These are phyloP conservation scores for Eremochloa ophiuroides DNA, from an alignment of 176 grass and related monocot genomes.

Conservation along the genomic window DNA sequence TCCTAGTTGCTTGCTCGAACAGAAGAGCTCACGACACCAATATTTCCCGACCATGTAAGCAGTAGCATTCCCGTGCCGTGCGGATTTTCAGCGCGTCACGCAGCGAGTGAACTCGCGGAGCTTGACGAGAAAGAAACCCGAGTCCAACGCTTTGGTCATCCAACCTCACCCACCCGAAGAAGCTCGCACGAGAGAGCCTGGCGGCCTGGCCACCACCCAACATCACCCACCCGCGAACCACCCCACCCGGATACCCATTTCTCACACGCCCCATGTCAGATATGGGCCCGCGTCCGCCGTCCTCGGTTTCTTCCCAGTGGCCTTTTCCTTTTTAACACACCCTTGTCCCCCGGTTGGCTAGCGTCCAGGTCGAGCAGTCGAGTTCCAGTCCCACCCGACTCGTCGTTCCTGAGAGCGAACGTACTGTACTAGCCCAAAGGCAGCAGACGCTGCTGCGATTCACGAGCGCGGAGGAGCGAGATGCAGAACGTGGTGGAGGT, in stretches of 20 bases:
- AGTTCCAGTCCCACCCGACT: slow-evolving; percentile 2
- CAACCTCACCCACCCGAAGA: not conserved
- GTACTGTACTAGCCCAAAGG: not conserved
- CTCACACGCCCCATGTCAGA: not conserved
- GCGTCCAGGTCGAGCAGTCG: not conserved
- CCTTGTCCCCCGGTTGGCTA: not conserved
- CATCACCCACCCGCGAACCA: not conserved
- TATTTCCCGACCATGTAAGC: not conserved
- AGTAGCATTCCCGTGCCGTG: no score
- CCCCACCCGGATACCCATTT: not conserved
- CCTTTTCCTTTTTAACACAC: slow-evolving; percentile 21
- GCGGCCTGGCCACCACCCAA: not conserved
- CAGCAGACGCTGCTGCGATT: not conserved
- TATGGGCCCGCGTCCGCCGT: slow-evolving; percentile 5
- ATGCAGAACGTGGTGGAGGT: slow-evolving; percentile 88
- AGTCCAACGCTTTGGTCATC: slow-evolving; percentile 16
- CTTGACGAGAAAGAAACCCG: not conserved
- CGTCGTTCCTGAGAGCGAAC: not conserved
- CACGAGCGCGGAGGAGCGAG: slow-evolving; percentile 11
- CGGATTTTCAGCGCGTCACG: not conserved
- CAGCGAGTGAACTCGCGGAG: not conserved
- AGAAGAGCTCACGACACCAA: not conserved
- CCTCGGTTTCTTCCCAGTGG: not conserved
- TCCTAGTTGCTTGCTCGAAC: not conserved
- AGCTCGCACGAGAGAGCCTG: not conserved